These are phyloP conservation scores for Myxozyma sirexii DNA, from an alignment of 805 yeast genomes.

Conservation along the genomic window DNA sequence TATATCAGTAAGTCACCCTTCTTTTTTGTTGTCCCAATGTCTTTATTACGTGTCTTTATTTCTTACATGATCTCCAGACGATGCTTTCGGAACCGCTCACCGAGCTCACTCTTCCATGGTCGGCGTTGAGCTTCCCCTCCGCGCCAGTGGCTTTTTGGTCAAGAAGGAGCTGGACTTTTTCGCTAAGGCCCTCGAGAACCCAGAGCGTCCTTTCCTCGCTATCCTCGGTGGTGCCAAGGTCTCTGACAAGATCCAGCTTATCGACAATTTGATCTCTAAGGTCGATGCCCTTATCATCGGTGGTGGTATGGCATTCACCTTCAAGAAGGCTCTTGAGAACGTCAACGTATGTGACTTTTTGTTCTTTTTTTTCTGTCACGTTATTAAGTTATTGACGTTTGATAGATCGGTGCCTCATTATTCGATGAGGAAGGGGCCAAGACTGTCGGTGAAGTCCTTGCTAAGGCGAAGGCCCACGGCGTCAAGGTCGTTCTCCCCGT, in stretches of 20 bases:
- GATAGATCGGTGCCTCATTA: conserved; percentile 80
- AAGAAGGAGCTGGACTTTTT: conserved; percentile 96
- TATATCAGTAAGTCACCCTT: conserved; percentile 55
- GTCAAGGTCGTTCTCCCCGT: conserved; percentile 93
- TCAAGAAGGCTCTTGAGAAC: conserved; percentile 87
- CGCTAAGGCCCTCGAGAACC: conserved; percentile 98
- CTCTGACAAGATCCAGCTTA: conserved; percentile 96
- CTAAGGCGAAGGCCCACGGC: conserved; percentile 93
- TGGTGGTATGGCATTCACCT: conserved; percentile 99
- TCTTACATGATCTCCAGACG: conserved; percentile 52
- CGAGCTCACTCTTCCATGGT: conserved; percentile 99
- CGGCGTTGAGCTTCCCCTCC: conserved; percentile 91
- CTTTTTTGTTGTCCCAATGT: background rate
- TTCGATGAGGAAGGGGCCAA: conserved; percentile 94
- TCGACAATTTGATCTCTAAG: conserved; percentile 90
- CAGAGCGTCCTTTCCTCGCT: conserved; percentile 97
- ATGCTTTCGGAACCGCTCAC: conserved; percentile 99
- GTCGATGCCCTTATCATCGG: conserved; percentile 93
- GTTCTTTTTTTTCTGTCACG: background rate
- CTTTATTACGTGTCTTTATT: background rate
- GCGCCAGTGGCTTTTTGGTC: conserved; percentile 99
- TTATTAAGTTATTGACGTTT: background rate
- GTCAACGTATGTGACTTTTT: conserved; percentile 50
- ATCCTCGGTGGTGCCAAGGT: conserved; percentile 99
- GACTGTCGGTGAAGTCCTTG: conserved; percentile 88